Percentiles rank a stretch among this genome's conserved stretches.
These are phyloP conservation scores for Abelmoschus esculentus DNA, from an alignment of 345 rosid species.

Conservation along the genomic window DNA sequence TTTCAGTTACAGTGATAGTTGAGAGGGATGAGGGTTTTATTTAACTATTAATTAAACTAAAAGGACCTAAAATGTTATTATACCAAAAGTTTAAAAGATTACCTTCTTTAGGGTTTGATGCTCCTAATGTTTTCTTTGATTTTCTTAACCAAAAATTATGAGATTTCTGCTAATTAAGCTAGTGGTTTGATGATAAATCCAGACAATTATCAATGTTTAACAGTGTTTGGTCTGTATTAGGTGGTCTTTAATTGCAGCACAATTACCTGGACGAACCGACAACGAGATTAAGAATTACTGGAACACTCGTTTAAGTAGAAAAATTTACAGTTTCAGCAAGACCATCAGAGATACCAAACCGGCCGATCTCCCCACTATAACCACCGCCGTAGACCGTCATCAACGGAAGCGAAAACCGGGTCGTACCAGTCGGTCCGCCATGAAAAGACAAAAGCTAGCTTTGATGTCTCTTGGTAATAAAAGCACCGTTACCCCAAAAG, in stretches of 20 bases:
- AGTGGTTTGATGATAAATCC: neutral
- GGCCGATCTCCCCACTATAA: slow-evolving; percentile 3
- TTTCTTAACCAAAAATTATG: too few relatives aligned
- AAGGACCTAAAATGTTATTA: too few relatives aligned
- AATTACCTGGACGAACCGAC: slow-evolving; percentile 77
- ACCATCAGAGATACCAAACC: neutral
- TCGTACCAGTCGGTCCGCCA: slow-evolving; percentile 33
- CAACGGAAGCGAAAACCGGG: slow-evolving; percentile 14
- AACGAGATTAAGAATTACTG: slow-evolving; percentile 89
- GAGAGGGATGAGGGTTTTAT: too few relatives aligned
- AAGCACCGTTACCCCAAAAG: neutral
- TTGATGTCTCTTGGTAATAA: slow-evolving; percentile 16
- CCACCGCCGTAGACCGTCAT: slow-evolving; percentile 2
- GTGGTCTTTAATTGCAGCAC: slow-evolving; percentile 84
- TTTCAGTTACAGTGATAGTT: too few relatives aligned
- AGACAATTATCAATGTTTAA: neutral
- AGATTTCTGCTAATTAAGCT: neutral
- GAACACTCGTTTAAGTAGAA: slow-evolving; percentile 76
- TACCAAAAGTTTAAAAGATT: too few relatives aligned
- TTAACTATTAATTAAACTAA: too few relatives aligned
- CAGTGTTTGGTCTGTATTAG: neutral
- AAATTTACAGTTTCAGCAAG: slow-evolving; percentile 36
- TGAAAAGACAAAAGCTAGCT: slow-evolving; percentile 34
- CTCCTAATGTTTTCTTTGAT: too few relatives aligned
- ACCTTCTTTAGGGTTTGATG: too few relatives aligned